A percentile compares a stretch with the other conserved stretches of the same genome.
These are phyloP conservation scores for Nidula microcarpa DNA, from an alignment of 768 basidiomycete species.

Conservation along the genomic window DNA sequence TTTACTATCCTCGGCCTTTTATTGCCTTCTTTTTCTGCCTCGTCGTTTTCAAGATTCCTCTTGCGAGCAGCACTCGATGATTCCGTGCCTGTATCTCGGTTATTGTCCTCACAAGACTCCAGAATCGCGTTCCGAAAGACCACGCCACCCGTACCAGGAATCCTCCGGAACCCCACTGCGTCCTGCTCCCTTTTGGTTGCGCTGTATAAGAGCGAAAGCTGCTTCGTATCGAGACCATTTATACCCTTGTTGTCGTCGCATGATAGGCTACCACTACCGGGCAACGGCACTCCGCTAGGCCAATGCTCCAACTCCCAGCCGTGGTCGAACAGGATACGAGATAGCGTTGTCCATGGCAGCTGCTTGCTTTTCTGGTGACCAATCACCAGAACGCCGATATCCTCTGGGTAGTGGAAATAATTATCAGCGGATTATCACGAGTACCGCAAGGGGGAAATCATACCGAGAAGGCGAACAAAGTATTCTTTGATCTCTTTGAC, in stretches of 20 bases:
- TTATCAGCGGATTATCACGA: not conserved
- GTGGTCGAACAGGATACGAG: not conserved
- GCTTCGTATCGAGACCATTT: not conserved
- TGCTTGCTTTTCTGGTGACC: not conserved
- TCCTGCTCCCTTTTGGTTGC: not conserved
- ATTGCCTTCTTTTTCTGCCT: too few species aligned
- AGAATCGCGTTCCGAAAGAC: too few species aligned
- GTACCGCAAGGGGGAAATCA: not conserved
- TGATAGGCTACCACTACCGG: not conserved
- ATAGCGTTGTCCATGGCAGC: not conserved
- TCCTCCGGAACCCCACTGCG: not conserved
- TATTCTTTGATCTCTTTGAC: not conserved
- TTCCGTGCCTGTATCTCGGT: too few species aligned
- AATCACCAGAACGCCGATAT: not conserved
- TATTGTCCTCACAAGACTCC: too few species aligned
- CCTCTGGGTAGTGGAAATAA: not conserved
- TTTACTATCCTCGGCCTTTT: too few species aligned
- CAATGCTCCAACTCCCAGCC: not conserved
- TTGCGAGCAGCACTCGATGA: too few species aligned
- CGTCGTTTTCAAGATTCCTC: too few species aligned
- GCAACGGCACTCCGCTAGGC: not conserved
- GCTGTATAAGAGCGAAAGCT: not conserved
- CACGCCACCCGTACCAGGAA: not conserved
- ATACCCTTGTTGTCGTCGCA: not conserved
- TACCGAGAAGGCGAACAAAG: not conserved